These are phyloP conservation scores for Pleurotus platypus DNA, from an alignment of 768 basidiomycete genomes.

Conservation along the genomic window DNA sequence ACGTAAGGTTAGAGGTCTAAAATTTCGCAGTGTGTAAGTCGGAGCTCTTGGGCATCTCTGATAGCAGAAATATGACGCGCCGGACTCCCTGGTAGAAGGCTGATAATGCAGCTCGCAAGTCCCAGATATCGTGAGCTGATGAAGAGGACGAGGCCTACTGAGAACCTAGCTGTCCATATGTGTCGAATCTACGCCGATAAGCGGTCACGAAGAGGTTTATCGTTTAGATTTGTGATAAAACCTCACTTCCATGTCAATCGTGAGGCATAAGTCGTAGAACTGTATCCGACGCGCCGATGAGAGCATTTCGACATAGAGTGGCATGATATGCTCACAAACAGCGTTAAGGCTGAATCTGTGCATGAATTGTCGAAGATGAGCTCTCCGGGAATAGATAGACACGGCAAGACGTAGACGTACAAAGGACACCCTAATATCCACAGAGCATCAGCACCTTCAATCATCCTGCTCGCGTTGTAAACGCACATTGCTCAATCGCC, in stretches of 20 bases:
- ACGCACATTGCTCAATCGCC: constrained; percentile 1
- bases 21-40: too few relatives aligned
- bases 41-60: neutral
- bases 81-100: constrained; percentile 12
- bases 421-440: constrained; percentile 2
- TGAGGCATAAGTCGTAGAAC: constrained; percentile 6
- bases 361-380: neutral
- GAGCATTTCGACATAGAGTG: neutral
- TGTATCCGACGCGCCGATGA: neutral
- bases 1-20: neutral
- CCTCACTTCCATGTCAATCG: constrained; percentile 6
- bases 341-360: neutral
- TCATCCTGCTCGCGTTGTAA: neutral
- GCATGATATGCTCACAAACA: neutral
- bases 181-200: constrained; percentile 8
- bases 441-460: neutral
- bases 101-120: constrained; percentile 11
- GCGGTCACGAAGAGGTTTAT: neutral
- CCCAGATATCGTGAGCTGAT: constrained; percentile 14
- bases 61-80: neutral
- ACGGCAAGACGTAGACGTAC: neutral
- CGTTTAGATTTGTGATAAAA: neutral
- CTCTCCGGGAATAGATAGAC: neutral
- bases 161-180: constrained; percentile 12
- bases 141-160: constrained; percentile 12